A percentile compares a stretch with the other conserved stretches of the same genome.
These are phyloP conservation scores for Entomortierella lignicola DNA, from an alignment of 192 early-diverging fungal species.

Conservation along the genomic window DNA sequence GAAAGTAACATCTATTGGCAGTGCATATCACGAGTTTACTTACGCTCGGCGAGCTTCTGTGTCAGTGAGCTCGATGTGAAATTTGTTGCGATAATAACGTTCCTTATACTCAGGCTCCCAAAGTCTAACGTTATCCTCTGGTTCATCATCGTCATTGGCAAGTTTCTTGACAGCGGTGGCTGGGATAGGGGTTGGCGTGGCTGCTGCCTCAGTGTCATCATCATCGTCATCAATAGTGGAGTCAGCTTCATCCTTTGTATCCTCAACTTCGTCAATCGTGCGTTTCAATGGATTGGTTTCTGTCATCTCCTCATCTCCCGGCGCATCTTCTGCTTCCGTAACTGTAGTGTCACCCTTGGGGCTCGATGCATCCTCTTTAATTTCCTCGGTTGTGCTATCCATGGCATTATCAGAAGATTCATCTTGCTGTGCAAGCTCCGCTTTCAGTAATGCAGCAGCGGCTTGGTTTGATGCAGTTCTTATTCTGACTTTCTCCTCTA, in stretches of 20 bases:
- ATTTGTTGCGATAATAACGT: conserved; percentile 78
- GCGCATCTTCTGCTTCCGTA: neutral
- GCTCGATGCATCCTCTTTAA: conserved; percentile 44
- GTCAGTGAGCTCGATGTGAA: conserved; percentile 71
- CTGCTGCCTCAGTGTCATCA: conserved; percentile 49
- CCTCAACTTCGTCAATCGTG: conserved; percentile 45
- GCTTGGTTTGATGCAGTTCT: conserved; percentile 55
- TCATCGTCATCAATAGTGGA: conserved; percentile 53
- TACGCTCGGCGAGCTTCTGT: conserved; percentile 64
- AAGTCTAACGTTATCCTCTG: conserved; percentile 71
- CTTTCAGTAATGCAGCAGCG: conserved; percentile 73
- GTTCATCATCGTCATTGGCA: conserved; percentile 63
- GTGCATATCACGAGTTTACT: conserved; percentile 15
- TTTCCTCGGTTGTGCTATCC: conserved; percentile 57
- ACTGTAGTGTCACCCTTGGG: neutral
- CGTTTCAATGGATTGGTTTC: conserved; percentile 39
- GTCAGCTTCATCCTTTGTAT: conserved; percentile 42
- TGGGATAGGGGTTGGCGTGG: conserved; percentile 52
- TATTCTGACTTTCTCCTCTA: conserved; percentile 48
- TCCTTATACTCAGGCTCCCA: conserved; percentile 84
- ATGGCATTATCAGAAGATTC: conserved; percentile 5
- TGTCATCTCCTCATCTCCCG: conserved; percentile 14
- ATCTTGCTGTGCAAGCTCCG: conserved; percentile 59
- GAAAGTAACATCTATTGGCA: too few species aligned
- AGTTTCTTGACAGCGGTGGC: conserved; percentile 54